Conservation (phyloP, 164 flowering plant genomes). For the Sedum album region DNA sequence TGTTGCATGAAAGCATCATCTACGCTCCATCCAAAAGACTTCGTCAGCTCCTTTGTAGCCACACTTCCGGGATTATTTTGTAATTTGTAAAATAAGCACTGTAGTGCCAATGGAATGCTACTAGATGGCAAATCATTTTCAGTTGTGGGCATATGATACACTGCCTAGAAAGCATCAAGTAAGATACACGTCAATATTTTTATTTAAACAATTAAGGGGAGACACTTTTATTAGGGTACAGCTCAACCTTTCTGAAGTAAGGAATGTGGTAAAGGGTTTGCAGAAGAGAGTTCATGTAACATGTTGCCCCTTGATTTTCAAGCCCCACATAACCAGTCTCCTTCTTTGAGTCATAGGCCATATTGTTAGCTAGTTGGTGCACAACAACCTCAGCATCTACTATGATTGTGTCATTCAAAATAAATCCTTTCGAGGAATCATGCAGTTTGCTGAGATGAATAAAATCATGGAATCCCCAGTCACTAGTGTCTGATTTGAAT, state of each 20-base stretch:
- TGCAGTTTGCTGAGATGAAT: constrained; percentile 68
- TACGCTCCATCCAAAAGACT: constrained; percentile 96
- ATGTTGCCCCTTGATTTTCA: constrained; percentile 14
- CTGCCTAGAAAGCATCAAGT: not conserved
- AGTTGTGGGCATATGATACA: constrained; percentile 13
- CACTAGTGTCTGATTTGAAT: constrained; percentile 62
- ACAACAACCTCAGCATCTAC: constrained; percentile 67
- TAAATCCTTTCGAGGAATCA: constrained; percentile 65
- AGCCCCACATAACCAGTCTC: constrained; percentile 16
- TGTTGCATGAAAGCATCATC: constrained; percentile 96
- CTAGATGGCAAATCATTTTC: constrained; percentile 11
- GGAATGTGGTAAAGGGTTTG: constrained; percentile 12
- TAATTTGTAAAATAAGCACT: constrained; percentile 10
- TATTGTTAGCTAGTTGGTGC: constrained; percentile 43
- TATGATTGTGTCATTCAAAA: constrained; percentile 51
- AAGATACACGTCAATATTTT: not conserved
- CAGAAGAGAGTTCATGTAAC: constrained; percentile 16
- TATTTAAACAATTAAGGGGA: not conserved
- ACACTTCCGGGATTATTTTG: constrained; percentile 3
- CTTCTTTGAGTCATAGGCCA: constrained; percentile 29
- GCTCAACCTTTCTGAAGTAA: constrained; percentile 13
- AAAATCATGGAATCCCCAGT: constrained; percentile 79
- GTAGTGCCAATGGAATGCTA: constrained; percentile 12
- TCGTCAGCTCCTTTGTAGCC: constrained; percentile 24
- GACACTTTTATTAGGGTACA: not conserved